Percentiles rank a stretch among this genome's conserved stretches.
phyloP scores from a whole-genome alignment of 805 yeast genomes.

The Schizosaccharomyces lindneri region DNA sequence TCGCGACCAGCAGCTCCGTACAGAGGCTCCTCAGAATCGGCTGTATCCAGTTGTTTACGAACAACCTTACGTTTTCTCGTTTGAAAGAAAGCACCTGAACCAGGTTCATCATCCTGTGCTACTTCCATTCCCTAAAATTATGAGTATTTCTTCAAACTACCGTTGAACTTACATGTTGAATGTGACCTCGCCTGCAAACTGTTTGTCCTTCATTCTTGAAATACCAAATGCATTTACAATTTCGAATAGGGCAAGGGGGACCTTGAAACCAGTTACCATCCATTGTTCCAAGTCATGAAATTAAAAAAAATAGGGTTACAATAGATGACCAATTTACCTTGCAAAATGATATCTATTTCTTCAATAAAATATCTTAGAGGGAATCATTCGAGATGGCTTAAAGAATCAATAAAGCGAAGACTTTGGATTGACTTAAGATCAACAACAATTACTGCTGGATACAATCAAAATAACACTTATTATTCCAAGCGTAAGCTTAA shows the following conservation, averaged over 20 bases:
- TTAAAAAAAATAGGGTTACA: too few relatives aligned
- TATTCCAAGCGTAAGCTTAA: background rate
- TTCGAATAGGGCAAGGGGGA: slow-evolving; percentile 64
- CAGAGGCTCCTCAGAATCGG: slow-evolving; percentile 8
- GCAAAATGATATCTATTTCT: too few relatives aligned
- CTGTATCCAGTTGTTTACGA: slow-evolving; percentile 4
- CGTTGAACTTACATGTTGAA: slow-evolving; percentile 38
- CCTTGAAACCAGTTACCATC: slow-evolving; percentile 24
- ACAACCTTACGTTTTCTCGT: background rate
- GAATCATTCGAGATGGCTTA: background rate
- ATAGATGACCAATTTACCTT: too few relatives aligned
- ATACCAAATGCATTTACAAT: slow-evolving; percentile 61
- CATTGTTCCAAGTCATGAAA: background rate
- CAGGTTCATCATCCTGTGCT: slow-evolving; percentile 16
- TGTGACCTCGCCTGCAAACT: slow-evolving; percentile 77
- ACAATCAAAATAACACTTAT: background rate
- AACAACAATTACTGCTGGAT: background rate
- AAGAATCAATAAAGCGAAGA: background rate
- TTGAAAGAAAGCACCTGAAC: slow-evolving; percentile 1
- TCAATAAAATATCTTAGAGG: too few relatives aligned
- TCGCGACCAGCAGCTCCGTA: slow-evolving; percentile 25
- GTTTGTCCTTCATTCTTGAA: slow-evolving; percentile 45
- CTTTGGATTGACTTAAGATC: background rate
- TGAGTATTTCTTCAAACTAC: background rate
- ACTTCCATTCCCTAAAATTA: slow-evolving; percentile 16